phyloP scores from a whole-genome alignment of 2,329 filamentous ascomycete species.

The Atkinsonella texensis region DNA sequence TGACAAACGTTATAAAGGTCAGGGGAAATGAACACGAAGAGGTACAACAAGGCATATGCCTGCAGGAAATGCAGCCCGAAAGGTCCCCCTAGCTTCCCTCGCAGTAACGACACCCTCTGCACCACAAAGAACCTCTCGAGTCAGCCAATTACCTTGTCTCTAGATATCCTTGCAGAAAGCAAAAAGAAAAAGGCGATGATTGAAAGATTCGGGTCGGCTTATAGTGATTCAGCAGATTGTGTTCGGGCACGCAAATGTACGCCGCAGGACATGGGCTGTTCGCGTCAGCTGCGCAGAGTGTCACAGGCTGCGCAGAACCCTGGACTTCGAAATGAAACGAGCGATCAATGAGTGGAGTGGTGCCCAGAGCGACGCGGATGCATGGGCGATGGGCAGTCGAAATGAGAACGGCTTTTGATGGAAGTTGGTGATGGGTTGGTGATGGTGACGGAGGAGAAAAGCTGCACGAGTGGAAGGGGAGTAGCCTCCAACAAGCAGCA shows the following conservation, averaged over 20 bases:
- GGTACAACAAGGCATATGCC: conserved; percentile 27
- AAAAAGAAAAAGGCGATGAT: conserved; percentile 10
- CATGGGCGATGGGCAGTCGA: not conserved
- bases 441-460: conserved; percentile 4
- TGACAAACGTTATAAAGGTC: conserved; percentile 21
- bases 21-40: conserved; percentile 24
- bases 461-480: not conserved
- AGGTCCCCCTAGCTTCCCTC: conserved; percentile 25
- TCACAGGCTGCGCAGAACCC: not conserved
- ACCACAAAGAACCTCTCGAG: conserved; percentile 14
- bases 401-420: not conserved
- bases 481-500: not conserved
- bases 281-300: not conserved
- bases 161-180: conserved; percentile 12
- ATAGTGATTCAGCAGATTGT: not conserved
- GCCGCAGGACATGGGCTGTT: not conserved
- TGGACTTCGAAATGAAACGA: not conserved
- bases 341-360: not conserved
- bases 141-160: conserved; percentile 14
- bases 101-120: conserved; percentile 20
- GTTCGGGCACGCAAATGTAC: conserved; percentile 5
- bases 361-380: not conserved
- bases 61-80: conserved; percentile 20
- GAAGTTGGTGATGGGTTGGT: conserved; percentile 1
- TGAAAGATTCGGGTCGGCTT: conserved; percentile 2